Conservation (phyloP, 176 grass and related monocot species). For the Carex kokanica region DNA sequence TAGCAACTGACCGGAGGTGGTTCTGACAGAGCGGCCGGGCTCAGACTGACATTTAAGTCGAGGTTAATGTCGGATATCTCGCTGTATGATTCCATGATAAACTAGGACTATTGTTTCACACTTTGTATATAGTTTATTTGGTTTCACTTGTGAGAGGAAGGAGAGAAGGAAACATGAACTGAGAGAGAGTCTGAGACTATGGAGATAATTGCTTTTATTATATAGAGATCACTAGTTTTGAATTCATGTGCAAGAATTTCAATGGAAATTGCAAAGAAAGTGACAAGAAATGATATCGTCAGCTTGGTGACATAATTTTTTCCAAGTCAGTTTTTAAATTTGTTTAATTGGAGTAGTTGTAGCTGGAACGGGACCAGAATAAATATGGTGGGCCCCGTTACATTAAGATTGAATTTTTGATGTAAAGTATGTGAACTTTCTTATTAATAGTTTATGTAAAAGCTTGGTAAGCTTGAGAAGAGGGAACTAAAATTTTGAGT, state of each 20-base stretch:
- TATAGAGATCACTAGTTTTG: not conserved
- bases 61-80: slow-evolving; percentile 36
- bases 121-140: not conserved
- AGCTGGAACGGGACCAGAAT: no score
- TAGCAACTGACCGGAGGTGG: slow-evolving; percentile 6
- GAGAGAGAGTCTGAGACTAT: no score
- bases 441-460: no score
- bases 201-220: not conserved
- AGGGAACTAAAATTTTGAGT: no score
- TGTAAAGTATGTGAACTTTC: no score
- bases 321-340: no score
- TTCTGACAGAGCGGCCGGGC: not conserved
- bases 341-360: no score
- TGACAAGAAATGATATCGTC: not conserved
- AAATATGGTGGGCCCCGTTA: no score
- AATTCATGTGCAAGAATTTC: not conserved
- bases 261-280: not conserved
- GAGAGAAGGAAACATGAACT: not conserved
- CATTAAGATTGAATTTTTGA: no score
- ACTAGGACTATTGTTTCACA: not conserved
- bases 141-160: not conserved
- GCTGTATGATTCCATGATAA: slow-evolving; percentile 31
- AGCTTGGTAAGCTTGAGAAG: no score
- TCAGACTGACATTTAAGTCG: slow-evolving; percentile 50
- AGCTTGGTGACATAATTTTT: not conserved